phyloP scores from a whole-genome alignment of 768 basidiomycete genomes.

The Suillus discolor region DNA sequence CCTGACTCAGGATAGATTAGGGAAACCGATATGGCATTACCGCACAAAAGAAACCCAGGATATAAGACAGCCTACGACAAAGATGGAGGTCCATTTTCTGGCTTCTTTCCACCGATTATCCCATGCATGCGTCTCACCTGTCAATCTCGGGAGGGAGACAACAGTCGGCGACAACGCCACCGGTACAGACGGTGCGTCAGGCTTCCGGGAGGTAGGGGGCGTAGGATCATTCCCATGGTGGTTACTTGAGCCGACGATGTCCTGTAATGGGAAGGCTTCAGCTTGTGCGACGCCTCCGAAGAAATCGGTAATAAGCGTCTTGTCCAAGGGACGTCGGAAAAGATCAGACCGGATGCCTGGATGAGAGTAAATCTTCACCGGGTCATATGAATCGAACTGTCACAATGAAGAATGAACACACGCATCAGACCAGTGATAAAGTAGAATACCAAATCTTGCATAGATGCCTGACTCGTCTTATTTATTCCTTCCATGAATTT shows the following conservation, averaged over 20 bases:
- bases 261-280: conserved; percentile 51
- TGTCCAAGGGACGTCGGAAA: conserved; percentile 66
- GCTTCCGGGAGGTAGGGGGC: no score
- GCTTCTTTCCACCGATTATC: conserved; percentile 24
- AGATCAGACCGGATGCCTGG: conserved; percentile 89
- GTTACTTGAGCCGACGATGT: conserved; percentile 1
- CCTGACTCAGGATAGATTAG: background rate
- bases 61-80: conserved; percentile 26
- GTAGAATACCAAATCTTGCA: conserved; percentile 78
- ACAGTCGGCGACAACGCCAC: background rate
- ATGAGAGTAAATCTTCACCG: conserved; percentile 74
- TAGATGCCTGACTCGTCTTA: conserved; percentile 80
- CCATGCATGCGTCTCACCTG: conserved; percentile 14
- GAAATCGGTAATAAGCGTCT: conserved; percentile 77
- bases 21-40: conserved; percentile 10
- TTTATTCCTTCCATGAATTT: conserved; percentile 91
- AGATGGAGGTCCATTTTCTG: conserved; percentile 33
- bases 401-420: conserved; percentile 12
- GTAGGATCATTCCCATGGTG: background rate
- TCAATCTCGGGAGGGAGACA: background rate
- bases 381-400: conserved; percentile 85
- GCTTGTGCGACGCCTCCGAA: conserved; percentile 88
- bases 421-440: background rate
- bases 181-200: no score
- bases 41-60: conserved; percentile 28